A percentile compares a stretch with the other conserved stretches of the same genome.
Evolutionary conservation across 495 filamentous ascomycete species (phyloP).

Genomic region (Lophiotrema nucula): DNA sequence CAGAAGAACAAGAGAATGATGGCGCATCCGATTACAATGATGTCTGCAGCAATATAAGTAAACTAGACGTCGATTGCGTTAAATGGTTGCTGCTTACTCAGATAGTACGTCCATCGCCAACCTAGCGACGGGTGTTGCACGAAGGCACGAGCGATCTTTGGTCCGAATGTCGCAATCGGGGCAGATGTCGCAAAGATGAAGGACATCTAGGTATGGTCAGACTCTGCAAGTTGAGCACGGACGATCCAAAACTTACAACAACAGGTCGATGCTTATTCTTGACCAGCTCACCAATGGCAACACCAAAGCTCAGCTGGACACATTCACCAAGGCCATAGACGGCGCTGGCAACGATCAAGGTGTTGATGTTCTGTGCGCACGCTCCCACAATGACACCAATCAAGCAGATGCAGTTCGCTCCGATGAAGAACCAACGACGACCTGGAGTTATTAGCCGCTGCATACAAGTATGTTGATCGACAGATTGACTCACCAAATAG

Average conservation of each 20-base stretch:
- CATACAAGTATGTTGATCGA: too few relatives aligned
- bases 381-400: conserved; percentile 37
- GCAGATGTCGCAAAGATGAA: conserved; percentile 14
- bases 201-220: not conserved
- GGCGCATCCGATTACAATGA: conserved; percentile 21
- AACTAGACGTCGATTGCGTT: too few relatives aligned
- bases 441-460: too few relatives aligned
- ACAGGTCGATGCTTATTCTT: conserved; percentile 19
- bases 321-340: conserved; percentile 17
- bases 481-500: conserved; percentile 11
- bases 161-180: conserved; percentile 21
- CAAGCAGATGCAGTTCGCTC: conserved; percentile 23
- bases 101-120: conserved; percentile 26
- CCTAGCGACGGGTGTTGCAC: conserved; percentile 7
- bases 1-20: conserved; percentile 23
- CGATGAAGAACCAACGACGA: conserved; percentile 35
- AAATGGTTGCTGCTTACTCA: conserved; percentile 15
- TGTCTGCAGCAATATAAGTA: not conserved
- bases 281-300: conserved; percentile 21
- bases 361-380: conserved; percentile 30
- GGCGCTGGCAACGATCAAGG: conserved; percentile 27
- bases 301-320: conserved; percentile 15
- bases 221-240: too few relatives aligned
- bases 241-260: conserved; percentile 6
- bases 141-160: conserved; percentile 24